Conservation (phyloP, 768 basidiomycete genomes). For the Mycena kentingensis region DNA sequence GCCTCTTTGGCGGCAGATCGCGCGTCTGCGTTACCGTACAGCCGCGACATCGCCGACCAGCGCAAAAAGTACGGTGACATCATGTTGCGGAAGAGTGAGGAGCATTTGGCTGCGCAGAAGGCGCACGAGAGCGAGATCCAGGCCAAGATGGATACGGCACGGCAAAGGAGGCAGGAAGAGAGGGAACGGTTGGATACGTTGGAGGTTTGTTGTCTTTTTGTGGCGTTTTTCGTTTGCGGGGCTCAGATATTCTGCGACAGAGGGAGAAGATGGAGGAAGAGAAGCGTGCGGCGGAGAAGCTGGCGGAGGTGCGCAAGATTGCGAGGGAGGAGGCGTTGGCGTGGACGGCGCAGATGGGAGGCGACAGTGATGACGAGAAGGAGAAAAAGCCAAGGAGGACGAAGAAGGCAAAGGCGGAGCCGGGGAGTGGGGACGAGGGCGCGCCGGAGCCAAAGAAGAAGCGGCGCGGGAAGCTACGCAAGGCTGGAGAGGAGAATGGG, state of each 20-base stretch:
- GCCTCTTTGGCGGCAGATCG: slow-evolving; percentile 77
- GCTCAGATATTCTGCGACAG: slow-evolving; percentile 37
- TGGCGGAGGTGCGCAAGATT: slow-evolving; percentile 76
- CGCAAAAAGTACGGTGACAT: slow-evolving; percentile 87
- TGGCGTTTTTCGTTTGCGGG: slow-evolving; percentile 1
- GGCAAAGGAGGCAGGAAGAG: slow-evolving; percentile 80
- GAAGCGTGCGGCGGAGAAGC: slow-evolving; percentile 67
- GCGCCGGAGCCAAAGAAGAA: slow-evolving; percentile 69
- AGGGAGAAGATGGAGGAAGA: slow-evolving; percentile 62
- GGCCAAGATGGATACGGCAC: slow-evolving; percentile 74
- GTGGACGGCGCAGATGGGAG: slow-evolving; percentile 70
- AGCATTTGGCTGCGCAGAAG: slow-evolving; percentile 72
- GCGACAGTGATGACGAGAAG: slow-evolving; percentile 79
- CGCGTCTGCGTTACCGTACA: slow-evolving; percentile 75
- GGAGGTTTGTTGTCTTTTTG: slow-evolving; percentile 52
- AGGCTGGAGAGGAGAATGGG: slow-evolving; percentile 49
- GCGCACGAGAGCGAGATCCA: slow-evolving; percentile 71
- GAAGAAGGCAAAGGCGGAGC: slow-evolving; percentile 54
- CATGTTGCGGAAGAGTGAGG: slow-evolving; percentile 79
- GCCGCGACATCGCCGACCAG: slow-evolving; percentile 83
- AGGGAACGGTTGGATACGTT: slow-evolving; percentile 60
- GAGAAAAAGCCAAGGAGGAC: slow-evolving; percentile 63
- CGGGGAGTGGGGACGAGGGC: slow-evolving; percentile 58
- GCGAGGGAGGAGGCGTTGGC: slow-evolving; percentile 79
- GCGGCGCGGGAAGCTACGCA: slow-evolving; percentile 68